phyloP scores from a whole-genome alignment of 176 grass and related monocot species.

The Zea luxurians region DNA sequence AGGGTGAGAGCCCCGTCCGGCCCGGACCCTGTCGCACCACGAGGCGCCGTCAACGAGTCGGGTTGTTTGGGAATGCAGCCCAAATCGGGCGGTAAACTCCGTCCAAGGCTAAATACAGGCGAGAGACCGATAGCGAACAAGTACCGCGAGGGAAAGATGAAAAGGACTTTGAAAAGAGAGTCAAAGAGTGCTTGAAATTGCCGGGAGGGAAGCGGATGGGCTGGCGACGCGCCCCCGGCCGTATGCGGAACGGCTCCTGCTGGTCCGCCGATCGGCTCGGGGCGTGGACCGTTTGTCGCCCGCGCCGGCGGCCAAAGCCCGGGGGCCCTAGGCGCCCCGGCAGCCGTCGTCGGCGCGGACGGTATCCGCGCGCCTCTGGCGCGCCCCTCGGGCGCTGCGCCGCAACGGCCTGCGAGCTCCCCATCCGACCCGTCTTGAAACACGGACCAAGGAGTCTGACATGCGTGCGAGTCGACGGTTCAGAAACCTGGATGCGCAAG shows the following conservation, averaged over 20 bases:
- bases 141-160: conserved; percentile 78
- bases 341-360: no score
- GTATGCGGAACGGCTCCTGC: conserved; percentile 15
- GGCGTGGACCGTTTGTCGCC: no score
- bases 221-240: no score
- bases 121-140: conserved; percentile 77
- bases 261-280: not conserved
- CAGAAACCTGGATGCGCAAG: no score
- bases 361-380: no score
- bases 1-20: conserved; percentile 59
- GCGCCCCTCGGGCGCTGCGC: no score
- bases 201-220: conserved; percentile 62
- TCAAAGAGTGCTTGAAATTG: conserved; percentile 74
- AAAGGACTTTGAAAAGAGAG: conserved; percentile 81
- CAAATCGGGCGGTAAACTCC: conserved; percentile 51
- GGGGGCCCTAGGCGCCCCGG: no score
- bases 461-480: no score
- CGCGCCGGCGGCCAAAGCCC: no score
- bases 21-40: conserved; percentile 48
- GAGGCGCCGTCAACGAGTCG: conserved; percentile 57
- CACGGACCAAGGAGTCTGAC: no score
- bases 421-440: no score
- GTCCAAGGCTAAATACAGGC: conserved; percentile 66
- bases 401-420: no score
- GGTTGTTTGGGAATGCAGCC: conserved; percentile 66